These are phyloP conservation scores for Nannochloropsis salina DNA, from an alignment of 108 stramenopile genomes.

Conservation along the genomic window DNA sequence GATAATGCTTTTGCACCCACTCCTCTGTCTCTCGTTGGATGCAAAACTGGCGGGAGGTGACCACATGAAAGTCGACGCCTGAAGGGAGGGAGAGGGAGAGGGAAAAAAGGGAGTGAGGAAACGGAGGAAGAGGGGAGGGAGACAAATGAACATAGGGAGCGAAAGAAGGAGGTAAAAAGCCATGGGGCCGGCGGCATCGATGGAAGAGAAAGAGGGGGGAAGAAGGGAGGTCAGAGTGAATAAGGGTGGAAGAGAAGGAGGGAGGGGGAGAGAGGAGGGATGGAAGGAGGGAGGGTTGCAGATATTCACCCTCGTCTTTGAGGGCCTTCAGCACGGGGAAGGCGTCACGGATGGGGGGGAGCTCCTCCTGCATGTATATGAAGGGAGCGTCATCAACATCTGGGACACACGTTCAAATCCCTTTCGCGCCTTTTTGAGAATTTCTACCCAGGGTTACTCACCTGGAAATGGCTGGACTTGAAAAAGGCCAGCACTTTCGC, in stretches of 20 bases:
- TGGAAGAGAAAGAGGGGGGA: neutral
- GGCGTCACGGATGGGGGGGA: neutral
- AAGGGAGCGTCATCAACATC: neutral
- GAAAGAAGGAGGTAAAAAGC: neutral
- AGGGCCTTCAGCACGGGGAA: neutral
- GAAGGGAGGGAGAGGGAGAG: neutral
- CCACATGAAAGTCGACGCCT: neutral
- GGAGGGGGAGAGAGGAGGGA: neutral
- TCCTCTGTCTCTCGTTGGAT: conserved; percentile 31
- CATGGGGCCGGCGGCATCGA: too few relatives aligned
- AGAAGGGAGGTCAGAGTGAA: neutral
- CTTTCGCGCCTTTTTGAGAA: neutral
- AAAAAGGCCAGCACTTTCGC: conserved; percentile 54
- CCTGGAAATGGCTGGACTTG: conserved; percentile 43
- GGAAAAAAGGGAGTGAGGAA: neutral
- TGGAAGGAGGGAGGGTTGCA: neutral
- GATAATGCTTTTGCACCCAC: conserved; percentile 52
- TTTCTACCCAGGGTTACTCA: neutral
- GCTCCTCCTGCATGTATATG: neutral
- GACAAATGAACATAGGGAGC: neutral
- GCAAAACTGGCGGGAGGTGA: neutral
- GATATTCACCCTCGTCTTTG: too few relatives aligned
- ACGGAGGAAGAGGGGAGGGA: neutral
- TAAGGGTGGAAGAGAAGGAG: neutral
- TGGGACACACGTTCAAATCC: neutral